Evolutionary conservation across 495 filamentous ascomycete genomes (phyloP), one percentile per base, ranked within the genome.

Genomic region (Penicillium parvum): DNA sequence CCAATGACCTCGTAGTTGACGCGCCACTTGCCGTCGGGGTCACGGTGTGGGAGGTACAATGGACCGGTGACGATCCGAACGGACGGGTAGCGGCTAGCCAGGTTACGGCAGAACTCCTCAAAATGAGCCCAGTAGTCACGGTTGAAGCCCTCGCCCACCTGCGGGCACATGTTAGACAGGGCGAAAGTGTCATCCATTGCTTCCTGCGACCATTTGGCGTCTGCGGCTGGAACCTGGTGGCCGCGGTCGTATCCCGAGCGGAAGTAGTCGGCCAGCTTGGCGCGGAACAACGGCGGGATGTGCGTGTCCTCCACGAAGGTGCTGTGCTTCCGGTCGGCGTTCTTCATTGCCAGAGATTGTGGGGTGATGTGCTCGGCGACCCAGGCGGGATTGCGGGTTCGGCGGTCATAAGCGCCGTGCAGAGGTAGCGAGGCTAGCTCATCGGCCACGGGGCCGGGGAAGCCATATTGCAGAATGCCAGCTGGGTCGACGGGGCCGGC

Each of bases 91-190:
- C 68, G 74, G 30, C 66, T 64, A 1, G 90, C 86, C 22, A 98
- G 74, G 6, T 86, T 72, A 3, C 92, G 79, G 65, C 94, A 95
- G 64, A 97, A 98, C 52, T 95, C 89, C 66, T 98, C 92, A 55
- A 98, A 90, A 59, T 97, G 94, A 37, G 94, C 83, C 92, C 92
- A 98, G 79, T 98, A 95, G 66, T 98, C 92, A 14, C 92, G 76
- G 66, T 98, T 98, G 72, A 98, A 98, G 20, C 92, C 92, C 59
- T 92, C 86, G 37, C 92, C 92, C 3, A 98, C 91, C 65, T 98
- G 92, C 12, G 92, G 92, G 53, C 88, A 95, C 90, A 98, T 98
- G 68, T 98, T 98, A 58, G 73, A 84, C 28, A 98, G 77, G 50
- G 75, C 78, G 58, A 98, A 98, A 2, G 92, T 98, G 33, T 83